Base-by-base conservation (phyloP, 192 early-diverging fungal genomes). In the Fimicolochytrium jonesii region DNA sequence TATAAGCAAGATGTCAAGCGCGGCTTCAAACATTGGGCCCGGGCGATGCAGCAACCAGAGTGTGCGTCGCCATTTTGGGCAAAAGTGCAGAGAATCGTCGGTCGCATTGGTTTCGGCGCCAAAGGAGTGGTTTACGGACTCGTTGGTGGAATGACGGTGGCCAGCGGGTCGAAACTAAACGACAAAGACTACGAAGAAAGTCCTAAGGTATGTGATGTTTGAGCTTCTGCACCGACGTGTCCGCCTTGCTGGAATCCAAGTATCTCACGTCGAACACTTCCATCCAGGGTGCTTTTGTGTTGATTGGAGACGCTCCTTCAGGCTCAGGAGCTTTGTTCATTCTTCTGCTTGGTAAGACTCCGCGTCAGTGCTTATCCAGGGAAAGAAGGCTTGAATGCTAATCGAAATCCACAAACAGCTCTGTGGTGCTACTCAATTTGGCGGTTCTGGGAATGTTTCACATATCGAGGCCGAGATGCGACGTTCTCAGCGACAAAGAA, bases 101-200 rank as follows among this genome's bases (percentile, higher is more conserved):
- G 78, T 0, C 65, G 70, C 41, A 47, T 80, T 11, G 78, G 78
- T 6, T 80, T 80, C 62, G 65, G 64, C 7, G 69, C 75, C n/a
- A 80, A 80, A 66, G 78, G 78, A 11, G 49, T 75, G 15, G 77
- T 79, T 5, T 79, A 79, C 47, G 70, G 68, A 6, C 50, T 79
- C 50, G 67, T 79, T 57, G 77, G 77, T 37, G 77, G 77, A 1
- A 43, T 79, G 55, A 74, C 71, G 10, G 57, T 58, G 31, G 72
- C 77, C 0, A 71, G 62, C 43, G 71, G 67, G 11, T 65, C 54
- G 30, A 59, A 71, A 5, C 50, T 68, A 30, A 29, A 47, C 33
- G 67, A 68, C 0, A 61, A 72, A 17, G 69, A 64, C 20, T 61
- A 56, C 18, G 59, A 58, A 26, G 46, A 64, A 15, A 74, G 45